Evolutionary conservation across 192 early-diverging fungal species (phyloP).

Genomic region (Tieghemiomyces parasiticus): DNA sequence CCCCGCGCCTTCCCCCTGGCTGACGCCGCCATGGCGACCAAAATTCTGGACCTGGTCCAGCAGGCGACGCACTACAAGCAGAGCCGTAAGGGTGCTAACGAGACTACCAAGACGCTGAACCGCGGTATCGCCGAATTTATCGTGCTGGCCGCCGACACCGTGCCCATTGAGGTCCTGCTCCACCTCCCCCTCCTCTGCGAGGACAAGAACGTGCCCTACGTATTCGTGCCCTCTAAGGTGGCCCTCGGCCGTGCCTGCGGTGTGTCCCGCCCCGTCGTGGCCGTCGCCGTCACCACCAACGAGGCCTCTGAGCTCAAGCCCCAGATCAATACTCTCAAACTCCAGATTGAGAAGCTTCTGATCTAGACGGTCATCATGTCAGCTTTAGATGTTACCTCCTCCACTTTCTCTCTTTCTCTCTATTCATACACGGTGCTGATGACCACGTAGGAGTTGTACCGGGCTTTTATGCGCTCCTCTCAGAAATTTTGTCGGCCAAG

Average conservation of each 20-base stretch:
- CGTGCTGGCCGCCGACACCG: conserved; percentile 95
- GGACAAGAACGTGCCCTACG: conserved; percentile 99
- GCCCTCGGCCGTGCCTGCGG: conserved; percentile 96
- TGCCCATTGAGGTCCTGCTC: conserved; percentile 94
- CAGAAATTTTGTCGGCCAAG: background rate
- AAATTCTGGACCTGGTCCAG: conserved; percentile 93
- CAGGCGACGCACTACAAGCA: conserved; percentile 99
- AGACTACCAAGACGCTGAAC: conserved; percentile 99
- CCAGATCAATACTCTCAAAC: conserved; percentile 82
- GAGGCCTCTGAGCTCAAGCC: conserved; percentile 89
- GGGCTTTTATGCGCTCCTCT: background rate
- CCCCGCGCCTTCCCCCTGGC: conserved; percentile 82
- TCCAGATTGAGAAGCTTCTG: conserved; percentile 69
- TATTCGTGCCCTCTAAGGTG: conserved; percentile 94
- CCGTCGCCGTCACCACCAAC: conserved; percentile 91
- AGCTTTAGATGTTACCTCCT: too few relatives aligned
- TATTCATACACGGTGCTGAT: background rate
- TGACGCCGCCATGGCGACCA: conserved; percentile 74
- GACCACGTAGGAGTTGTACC: background rate
- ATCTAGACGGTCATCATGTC: background rate
- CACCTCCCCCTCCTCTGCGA: conserved; percentile 96
- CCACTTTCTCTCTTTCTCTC: too few relatives aligned
- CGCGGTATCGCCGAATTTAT: conserved; percentile 98
- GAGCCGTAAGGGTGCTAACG: conserved; percentile 98
- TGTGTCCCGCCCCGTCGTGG: conserved; percentile 86